Conservation (phyloP, 1,284 basidiomycete genomes). For the Pterulicium gracile region DNA sequence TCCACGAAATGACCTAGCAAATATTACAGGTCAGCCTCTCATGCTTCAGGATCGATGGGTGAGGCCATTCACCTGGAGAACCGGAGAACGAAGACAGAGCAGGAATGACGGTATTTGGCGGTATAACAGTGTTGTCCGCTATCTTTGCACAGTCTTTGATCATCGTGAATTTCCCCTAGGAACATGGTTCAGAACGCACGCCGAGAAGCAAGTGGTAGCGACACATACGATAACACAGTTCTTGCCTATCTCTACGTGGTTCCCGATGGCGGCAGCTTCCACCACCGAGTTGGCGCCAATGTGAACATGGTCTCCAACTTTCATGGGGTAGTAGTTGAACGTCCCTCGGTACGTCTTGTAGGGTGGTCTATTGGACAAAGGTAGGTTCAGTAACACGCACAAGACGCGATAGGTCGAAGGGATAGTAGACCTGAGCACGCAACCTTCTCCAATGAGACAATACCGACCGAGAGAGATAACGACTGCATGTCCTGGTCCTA, state of each 20-base stretch:
- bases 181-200: conserved; percentile 1
- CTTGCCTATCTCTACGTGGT: conserved; percentile 90
- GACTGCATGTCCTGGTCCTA: conserved; percentile 81
- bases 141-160: conserved; percentile 93
- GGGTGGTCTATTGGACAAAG: conserved; percentile 43
- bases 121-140: conserved; percentile 81
- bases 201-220: conserved; percentile 2
- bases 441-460: conserved; percentile 83
- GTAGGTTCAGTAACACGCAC: neutral
- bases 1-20: conserved; percentile 68
- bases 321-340: conserved; percentile 98
- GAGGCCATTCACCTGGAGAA: conserved; percentile 80
- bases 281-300: conserved; percentile 83
- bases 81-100: conserved; percentile 82
- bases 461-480: conserved; percentile 91
- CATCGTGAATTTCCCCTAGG: conserved; percentile 89
- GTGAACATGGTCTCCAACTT: conserved; percentile 90
- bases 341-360: conserved; percentile 85
- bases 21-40: no score
- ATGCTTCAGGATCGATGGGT: no score
- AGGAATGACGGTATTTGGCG: conserved; percentile 89
- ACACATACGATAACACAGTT: conserved; percentile 83
- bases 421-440: conserved; percentile 68
- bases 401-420: conserved; percentile 2
- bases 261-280: conserved; percentile 92